Evolutionary conservation across 2,329 filamentous ascomycete genomes (phyloP).

Genomic region (Xylaria sp.): DNA sequence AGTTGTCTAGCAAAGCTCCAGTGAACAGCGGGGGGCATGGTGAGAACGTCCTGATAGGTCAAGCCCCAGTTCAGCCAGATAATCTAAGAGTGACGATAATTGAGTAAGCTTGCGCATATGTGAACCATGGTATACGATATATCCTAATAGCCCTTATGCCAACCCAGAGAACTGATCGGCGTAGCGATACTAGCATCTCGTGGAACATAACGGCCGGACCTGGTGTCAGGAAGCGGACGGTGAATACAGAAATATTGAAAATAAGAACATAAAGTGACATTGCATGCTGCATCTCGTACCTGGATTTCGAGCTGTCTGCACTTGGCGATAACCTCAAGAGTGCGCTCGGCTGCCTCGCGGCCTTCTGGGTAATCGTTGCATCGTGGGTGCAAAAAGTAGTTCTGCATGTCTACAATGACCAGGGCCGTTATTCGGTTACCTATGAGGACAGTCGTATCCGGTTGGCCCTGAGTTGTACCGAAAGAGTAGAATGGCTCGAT

Average conservation of each 20-base stretch:
- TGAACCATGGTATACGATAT: neutral
- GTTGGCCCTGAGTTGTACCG: slow-evolving; percentile 45
- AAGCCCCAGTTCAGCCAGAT: slow-evolving; percentile 61
- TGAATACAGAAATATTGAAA: neutral
- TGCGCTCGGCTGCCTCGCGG: slow-evolving; percentile 55
- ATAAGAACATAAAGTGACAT: neutral
- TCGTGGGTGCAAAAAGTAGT: slow-evolving; percentile 60
- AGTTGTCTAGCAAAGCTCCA: slow-evolving; percentile 59
- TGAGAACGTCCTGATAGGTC: slow-evolving; percentile 60
- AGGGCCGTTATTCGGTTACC: slow-evolving; percentile 57
- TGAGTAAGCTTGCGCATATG: slow-evolving; percentile 2
- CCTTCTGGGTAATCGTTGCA: slow-evolving; percentile 56
- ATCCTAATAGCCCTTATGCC: neutral
- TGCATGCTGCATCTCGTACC: slow-evolving; percentile 41
- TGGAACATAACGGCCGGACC: too few species aligned
- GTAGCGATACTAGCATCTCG: too few species aligned
- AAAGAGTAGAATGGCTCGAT: slow-evolving; percentile 39
- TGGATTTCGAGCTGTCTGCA: slow-evolving; percentile 63
- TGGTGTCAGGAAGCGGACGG: neutral
- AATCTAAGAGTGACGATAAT: slow-evolving; percentile 33
- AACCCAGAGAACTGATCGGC: too few species aligned
- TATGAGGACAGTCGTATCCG: slow-evolving; percentile 52
- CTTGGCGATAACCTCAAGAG: slow-evolving; percentile 55
- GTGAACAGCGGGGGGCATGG: slow-evolving; percentile 61
- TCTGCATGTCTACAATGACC: slow-evolving; percentile 65